Base-by-base conservation (phyloP, 345 rosid species). In the Hypericum androsaemum region DNA sequence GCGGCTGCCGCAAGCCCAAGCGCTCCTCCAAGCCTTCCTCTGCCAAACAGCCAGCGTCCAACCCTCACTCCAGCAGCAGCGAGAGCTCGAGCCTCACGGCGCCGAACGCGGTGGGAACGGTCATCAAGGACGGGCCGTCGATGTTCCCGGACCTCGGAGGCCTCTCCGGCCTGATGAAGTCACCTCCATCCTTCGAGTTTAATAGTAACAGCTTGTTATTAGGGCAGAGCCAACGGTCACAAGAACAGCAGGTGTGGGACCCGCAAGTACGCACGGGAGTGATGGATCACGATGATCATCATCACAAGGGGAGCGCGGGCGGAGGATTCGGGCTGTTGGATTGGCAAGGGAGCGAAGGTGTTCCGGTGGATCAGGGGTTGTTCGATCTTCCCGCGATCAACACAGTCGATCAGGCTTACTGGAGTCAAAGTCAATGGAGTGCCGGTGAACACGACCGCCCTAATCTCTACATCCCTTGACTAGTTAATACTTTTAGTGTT, bases 71-170 rank as follows among this genome's bases (percentile, higher is more conserved):
- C n/a, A n/a, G n/a, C 12, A 90, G 92, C 58, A 82, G 96, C 66
- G 96, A 86, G 44, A 84, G 90, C 65, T 86, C 95, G 0, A 82
- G 88, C 52, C 82, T 84, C n/a, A 78, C 95, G 2, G 88, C 82
- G 5, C 60, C 73, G 22, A n/a, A 81, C n/a, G 64, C 51, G 7
- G 71, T 50, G 8, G 80, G 73, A 53, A 76, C 80, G 52, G 77
- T 78, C 54, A 75, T 80, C 50, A 83, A 83, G 63, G 45, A 70
- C 9, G 74, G 76, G 45, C 46, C 74, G 52, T 66, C 66, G 1
- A 70, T 75, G 45, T 86, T 83, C 57, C 58, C 84, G 8, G 96
- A 82, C 46, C 71, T 86, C 12, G 90, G 88, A 13, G 72, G 65
- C 60, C 79, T 84, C 38, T 59, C 82, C 10, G 67, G 66, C 59